Evolutionary conservation across 208 protist genomes (phyloP).

Genomic region (Trichomonas gallinae): DNA sequence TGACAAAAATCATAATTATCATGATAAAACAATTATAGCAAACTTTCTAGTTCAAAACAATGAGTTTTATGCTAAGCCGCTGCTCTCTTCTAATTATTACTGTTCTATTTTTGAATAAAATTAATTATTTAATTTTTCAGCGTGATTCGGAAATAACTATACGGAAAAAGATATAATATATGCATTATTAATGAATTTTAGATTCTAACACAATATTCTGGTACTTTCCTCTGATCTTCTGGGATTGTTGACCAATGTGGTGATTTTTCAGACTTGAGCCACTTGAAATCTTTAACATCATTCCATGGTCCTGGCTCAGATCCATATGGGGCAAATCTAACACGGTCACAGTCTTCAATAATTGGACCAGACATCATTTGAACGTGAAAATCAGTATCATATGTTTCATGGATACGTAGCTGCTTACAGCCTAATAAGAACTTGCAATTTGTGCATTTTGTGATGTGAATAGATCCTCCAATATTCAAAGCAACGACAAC

Average conservation of each 20-base stretch:
- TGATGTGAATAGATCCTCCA: neutral
- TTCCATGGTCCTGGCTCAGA: neutral
- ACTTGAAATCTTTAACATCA: neutral
- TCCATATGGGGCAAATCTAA: neutral
- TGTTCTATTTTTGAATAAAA: too few species aligned
- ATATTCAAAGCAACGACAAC: neutral
- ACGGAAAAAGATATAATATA: too few species aligned
- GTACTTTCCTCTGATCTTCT: neutral
- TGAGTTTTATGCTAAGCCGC: too few species aligned
- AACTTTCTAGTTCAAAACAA: too few species aligned
- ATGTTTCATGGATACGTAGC: neutral
- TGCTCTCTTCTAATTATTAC: too few species aligned
- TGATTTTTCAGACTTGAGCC: neutral
- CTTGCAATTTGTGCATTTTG: neutral
- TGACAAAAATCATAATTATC: too few species aligned
- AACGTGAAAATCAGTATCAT: neutral
- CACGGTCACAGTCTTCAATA: neutral
- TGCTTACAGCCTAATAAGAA: neutral
- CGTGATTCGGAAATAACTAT: too few species aligned
- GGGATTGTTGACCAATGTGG: neutral
- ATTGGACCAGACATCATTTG: neutral
- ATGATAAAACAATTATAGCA: too few species aligned
- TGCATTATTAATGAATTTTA: neutral
- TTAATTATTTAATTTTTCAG: too few species aligned
- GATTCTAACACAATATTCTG: neutral